Base-by-base conservation (phyloP, 1,284 basidiomycete genomes). In the Chondrostereum purpureum region DNA sequence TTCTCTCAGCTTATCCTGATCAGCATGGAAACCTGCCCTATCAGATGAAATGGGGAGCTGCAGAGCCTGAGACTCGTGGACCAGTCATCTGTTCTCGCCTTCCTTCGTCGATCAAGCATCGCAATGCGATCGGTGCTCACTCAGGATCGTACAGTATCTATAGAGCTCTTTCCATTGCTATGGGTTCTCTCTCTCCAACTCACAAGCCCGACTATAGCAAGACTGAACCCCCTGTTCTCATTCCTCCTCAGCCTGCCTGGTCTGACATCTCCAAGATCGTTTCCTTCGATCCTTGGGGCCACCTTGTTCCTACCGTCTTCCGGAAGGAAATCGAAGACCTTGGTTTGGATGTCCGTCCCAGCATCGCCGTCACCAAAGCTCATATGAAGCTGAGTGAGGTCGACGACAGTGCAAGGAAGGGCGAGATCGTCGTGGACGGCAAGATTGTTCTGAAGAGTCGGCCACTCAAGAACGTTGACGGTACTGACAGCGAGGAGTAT, bases 141-240 rank as follows among this genome's bases (percentile, higher is more conserved):
- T 86, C 84, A 0, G 94, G 93, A 10, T 89, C 86, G 2, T 98
- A 98, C 67, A 92, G 88, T 8, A 92, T 97, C 65, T 98, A 97
- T 65, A 83, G 92, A 37, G 91, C 94, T 0, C 76, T 98, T 10
- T 82, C 88, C 8, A 90, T 94, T 57, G 92, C 92, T 2, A 88
- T 94, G 78, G 92, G 92, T 41, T 80, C 89, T 20, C 80, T 98
- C 46, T 75, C 83, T 38, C 90, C 91, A 0, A 78, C 83, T 18
- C 88, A 92, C 69, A 85, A 88, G 62, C 91, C 92, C 3, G 87
- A 93, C 60, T 92, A 89, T 63, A 75, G 77, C 45, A 78, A 87
- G 62, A 97, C 94, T 0, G 87, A 96, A 63, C 94, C 95, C 0
- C 89, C 92, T 0, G 82, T 97, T 23, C 68, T 77, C 6, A 84